phyloP scores from a whole-genome alignment of 768 basidiomycete species.

The Candolleomyces efflorescens region DNA sequence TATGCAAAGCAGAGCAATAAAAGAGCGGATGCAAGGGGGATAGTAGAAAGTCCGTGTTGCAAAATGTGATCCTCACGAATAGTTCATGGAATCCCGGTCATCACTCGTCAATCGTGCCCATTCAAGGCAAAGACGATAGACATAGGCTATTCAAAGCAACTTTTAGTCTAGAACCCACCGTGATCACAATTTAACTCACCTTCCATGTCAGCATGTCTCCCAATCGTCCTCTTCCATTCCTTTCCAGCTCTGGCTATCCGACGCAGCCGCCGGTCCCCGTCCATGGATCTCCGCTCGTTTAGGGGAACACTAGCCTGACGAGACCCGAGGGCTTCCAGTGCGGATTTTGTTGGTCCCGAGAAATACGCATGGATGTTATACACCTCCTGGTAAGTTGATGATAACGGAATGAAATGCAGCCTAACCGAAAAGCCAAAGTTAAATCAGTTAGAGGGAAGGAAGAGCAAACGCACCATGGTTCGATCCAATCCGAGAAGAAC shows the following conservation, averaged over 20 bases:
- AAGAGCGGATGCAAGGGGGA: not conserved
- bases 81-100: slow-evolving; percentile 71
- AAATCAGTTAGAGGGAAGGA: not conserved
- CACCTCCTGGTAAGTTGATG: slow-evolving; percentile 81
- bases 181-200: slow-evolving; percentile 41
- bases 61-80: not conserved
- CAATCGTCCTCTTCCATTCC: slow-evolving; percentile 84
- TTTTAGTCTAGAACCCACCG: not conserved
- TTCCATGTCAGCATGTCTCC: slow-evolving; percentile 88
- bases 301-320: slow-evolving; percentile 12
- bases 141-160: slow-evolving; percentile 46
- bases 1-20: slow-evolving; percentile 41
- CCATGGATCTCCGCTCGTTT: slow-evolving; percentile 33
- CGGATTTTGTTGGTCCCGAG: slow-evolving; percentile 70
- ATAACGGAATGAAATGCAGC: slow-evolving; percentile 94
- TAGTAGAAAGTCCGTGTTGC: not conserved
- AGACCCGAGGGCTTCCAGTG: slow-evolving; percentile 29
- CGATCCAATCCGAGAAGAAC: slow-evolving; percentile 75
- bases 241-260: slow-evolving; percentile 91
- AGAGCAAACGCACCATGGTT: slow-evolving; percentile 17
- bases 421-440: slow-evolving; percentile 31
- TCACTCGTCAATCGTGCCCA: slow-evolving; percentile 85
- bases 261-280: slow-evolving; percentile 69
- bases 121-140: slow-evolving; percentile 85
- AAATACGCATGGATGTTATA: slow-evolving; percentile 95